A percentile compares a stretch with the other conserved stretches of the same genome.
These are phyloP conservation scores for Graphium sp. DNA, from an alignment of 2,329 filamentous ascomycete species.

Conservation along the genomic window DNA sequence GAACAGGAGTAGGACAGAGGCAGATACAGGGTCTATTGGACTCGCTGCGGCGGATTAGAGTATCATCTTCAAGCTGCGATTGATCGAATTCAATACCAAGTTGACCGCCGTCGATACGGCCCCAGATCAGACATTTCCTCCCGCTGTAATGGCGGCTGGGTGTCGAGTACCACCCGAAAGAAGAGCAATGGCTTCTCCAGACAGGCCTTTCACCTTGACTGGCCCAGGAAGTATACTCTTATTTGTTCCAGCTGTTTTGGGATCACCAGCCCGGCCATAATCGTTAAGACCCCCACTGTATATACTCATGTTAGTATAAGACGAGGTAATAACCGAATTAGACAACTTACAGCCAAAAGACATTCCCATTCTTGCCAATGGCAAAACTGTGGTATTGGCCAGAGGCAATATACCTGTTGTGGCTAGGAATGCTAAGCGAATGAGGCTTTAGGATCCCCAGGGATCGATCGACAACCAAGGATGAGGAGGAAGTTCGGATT, in stretches of 20 bases:
- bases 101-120: slow-evolving; percentile 31
- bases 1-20: slow-evolving; percentile 33
- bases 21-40: slow-evolving; percentile 42
- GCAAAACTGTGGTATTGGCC: slow-evolving; percentile 65
- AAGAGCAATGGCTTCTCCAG: slow-evolving; percentile 37
- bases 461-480: too few relatives aligned
- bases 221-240: slow-evolving; percentile 47
- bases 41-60: slow-evolving; percentile 35
- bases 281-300: slow-evolving; percentile 68
- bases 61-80: slow-evolving; percentile 25
- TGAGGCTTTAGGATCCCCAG: too few relatives aligned
- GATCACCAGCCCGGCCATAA: slow-evolving; percentile 54
- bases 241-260: slow-evolving; percentile 13
- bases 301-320: neutral
- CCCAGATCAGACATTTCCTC: slow-evolving; percentile 33
- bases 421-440: too few relatives aligned
- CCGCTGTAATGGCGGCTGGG: slow-evolving; percentile 36
- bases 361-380: slow-evolving; percentile 45
- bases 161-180: slow-evolving; percentile 56
- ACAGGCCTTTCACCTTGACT: slow-evolving; percentile 42
- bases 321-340: slow-evolving; percentile 44
- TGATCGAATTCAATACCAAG: slow-evolving; percentile 30
- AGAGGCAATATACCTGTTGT: slow-evolving; percentile 42
- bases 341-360: slow-evolving; percentile 69
- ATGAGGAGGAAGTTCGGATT: too few relatives aligned